phyloP scores from a whole-genome alignment of 2,329 filamentous ascomycete species.

The Ramularia endophylla region DNA sequence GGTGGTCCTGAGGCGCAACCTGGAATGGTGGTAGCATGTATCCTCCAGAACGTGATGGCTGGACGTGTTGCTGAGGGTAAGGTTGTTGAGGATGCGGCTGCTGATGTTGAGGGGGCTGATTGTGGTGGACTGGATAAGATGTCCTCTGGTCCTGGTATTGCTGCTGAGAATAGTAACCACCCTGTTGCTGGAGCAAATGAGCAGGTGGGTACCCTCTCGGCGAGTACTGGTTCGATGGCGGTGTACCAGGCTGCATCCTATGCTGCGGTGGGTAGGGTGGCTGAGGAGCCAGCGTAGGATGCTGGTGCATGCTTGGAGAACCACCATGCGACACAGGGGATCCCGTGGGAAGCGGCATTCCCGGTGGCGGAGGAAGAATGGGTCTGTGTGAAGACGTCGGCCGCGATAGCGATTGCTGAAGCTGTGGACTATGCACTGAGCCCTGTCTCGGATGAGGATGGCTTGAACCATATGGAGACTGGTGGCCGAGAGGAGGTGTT shows the following conservation, averaged over 20 bases:
- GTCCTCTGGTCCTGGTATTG: conserved; percentile 21
- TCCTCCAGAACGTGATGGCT: conserved; percentile 27
- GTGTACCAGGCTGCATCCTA: conserved; percentile 16
- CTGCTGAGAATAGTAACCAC: conserved; percentile 26
- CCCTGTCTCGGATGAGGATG: conserved; percentile 23
- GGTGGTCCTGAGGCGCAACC: conserved; percentile 40
- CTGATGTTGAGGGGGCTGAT: conserved; percentile 16
- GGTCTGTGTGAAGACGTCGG: conserved; percentile 33
- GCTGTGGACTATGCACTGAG: conserved; percentile 26
- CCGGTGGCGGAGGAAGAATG: conserved; percentile 33
- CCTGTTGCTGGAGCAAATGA: conserved; percentile 25
- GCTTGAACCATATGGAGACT: conserved; percentile 33
- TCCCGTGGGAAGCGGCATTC: conserved; percentile 28
- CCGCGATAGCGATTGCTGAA: conserved; percentile 26
- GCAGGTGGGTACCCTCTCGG: conserved; percentile 16
- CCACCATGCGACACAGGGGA: conserved; percentile 26
- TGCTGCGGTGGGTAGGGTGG: conserved; percentile 23
- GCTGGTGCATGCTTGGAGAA: conserved; percentile 8
- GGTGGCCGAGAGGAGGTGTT: conserved; percentile 30
- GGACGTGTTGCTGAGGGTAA: conserved; percentile 31
- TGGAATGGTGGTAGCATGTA: conserved; percentile 45
- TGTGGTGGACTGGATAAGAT: conserved; percentile 20
- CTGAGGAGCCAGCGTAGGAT: conserved; percentile 28
- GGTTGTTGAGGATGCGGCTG: conserved; percentile 27
- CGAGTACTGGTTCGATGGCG: conserved; percentile 12